Evolutionary conservation across 805 yeast genomes (phyloP).

Genomic region (Pichia occidentalis): DNA sequence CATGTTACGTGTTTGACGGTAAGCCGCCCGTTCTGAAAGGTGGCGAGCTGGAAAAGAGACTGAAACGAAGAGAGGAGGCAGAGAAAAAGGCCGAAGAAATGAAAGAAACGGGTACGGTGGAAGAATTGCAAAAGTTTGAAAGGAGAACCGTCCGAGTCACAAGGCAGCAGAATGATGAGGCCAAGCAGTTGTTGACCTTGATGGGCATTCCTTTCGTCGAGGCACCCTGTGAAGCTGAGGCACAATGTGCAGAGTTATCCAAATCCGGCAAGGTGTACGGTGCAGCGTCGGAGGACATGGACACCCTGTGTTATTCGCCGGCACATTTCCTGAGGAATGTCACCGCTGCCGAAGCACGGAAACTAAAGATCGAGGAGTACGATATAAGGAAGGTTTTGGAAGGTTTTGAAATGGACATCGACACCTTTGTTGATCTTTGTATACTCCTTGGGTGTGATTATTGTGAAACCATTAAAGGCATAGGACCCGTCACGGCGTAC

Average conservation of each 20-base stretch:
- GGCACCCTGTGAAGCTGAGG: constrained; percentile 98
- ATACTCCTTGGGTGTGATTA: constrained; percentile 95
- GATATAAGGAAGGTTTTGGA: constrained; percentile 60
- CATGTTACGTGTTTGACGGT: constrained; percentile 96
- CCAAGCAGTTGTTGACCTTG: constrained; percentile 65
- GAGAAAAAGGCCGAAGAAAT: constrained; percentile 64
- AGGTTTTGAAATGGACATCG: constrained; percentile 66
- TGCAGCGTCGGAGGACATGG: constrained; percentile 99
- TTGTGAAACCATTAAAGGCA: constrained; percentile 90
- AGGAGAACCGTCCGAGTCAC: constrained; percentile 87
- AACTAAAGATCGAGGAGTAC: constrained; percentile 85
- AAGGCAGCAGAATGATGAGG: constrained; percentile 88
- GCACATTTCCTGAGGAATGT: constrained; percentile 79
- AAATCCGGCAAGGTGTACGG: constrained; percentile 88
- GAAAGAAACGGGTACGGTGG: constrained; percentile 73
- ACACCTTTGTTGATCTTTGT: constrained; percentile 83
- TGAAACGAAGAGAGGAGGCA: constrained; percentile 77
- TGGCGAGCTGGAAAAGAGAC: constrained; percentile 85
- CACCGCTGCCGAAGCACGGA: constrained; percentile 90
- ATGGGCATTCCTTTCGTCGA: constrained; percentile 95
- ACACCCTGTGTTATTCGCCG: constrained; percentile 87
- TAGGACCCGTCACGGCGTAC: constrained; percentile 92
- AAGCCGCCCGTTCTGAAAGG: constrained; percentile 93
- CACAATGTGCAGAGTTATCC: constrained; percentile 94
- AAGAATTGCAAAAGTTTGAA: constrained; percentile 69